Evolutionary conservation across 2,329 filamentous ascomycete genomes (phyloP), one percentile per base, ranked within the genome.

Genomic region (Curvularia spicifera): DNA sequence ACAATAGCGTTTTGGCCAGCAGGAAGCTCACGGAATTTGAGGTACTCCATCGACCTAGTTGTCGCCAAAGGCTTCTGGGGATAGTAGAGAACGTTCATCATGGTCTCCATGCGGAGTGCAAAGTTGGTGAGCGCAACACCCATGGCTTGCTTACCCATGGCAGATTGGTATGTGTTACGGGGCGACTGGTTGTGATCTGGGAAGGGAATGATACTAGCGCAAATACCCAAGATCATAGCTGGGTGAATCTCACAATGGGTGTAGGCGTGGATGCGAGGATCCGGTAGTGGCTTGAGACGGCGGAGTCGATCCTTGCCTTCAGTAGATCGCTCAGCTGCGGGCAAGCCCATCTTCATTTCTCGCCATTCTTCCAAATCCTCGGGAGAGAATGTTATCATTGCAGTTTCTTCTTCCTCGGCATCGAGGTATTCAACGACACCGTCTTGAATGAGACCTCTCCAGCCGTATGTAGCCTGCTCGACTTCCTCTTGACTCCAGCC

Each of bases 141-240:
- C 96, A 99, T 99, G 62, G 95, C 95, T 85, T 99, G 95, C 81
- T 99, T 99, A 83, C 96, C 95, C 95, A 99, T 99, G 75, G 95
- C 95, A 71, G 94, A 97, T 80, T 98, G 94, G 78, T 97, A 99
- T 4, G 94, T 98, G 76, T 99, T 99, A 90, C 95, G 90, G 66
- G 95, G 95, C 63, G 94, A 98, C 86, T 96, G 91, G 77, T 99
- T 99, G 82, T 99, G 95, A 81, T 99, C 95, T 1, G 96, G 95
- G 87, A 99, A 99, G 0, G 95, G 95, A 82, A 99, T 99, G 78
- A 99, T 99, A 80, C 93, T 97, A 71, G 95, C 95, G 75, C 96
- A 99, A 64, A 99, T 96, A 75, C 95, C 95, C 54, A 99, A 82
- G 77, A 99, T 95, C 95, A 99, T 99, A 79, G 93, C 97, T 20